Base-by-base conservation (phyloP, 306 rosid species). In the Mimosa pudica region DNA sequence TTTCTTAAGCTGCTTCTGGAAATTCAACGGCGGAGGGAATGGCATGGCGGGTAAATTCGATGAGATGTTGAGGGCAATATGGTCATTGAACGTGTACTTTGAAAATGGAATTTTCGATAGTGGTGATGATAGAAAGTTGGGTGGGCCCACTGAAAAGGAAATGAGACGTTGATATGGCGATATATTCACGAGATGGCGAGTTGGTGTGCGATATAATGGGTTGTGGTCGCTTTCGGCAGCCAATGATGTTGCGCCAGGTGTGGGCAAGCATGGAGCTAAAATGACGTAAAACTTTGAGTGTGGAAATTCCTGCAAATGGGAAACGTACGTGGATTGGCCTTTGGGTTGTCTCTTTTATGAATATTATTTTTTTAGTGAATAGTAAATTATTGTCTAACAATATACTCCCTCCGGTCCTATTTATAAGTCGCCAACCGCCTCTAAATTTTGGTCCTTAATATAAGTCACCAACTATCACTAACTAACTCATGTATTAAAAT, bases 61-160 rank as follows among this genome's bases (percentile, higher is more conserved):
- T 0, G 14, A 8, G 33, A 6, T 4, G 38, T 1, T 2, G 49
- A 81, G 94, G 88, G 79, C 65, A 70, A 38, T 17, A n/a, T 58
- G 51, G 92, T 79, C 70, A 71, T 77, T 63, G 67, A 0, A n/a
- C 1, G 2, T 79, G 51, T 6, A 45, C 67, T 10, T 77, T 36
- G 70, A 75, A 84, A 67, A 80, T 78, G 86, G 88, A 60, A 80
- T 80, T 82, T 74, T 81, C 89, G 55, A 85, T 86, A 76, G 77
- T 36, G 62, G 85, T 7, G 83, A 54, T 46, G 73, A 66, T 52
- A 45, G 84, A 86, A 84, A 81, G 82, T 77, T 45, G 62, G 77
- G 17, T 44, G 90, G 89, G 32, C 81, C 89, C 83, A 69, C 55
- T 1, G 85, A 74, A 71, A 49, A 18, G 51, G 66, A 65, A 76